Evolutionary conservation across 139 green algal genomes (phyloP).

Genomic region (Spirogloea muscicola): DNA sequence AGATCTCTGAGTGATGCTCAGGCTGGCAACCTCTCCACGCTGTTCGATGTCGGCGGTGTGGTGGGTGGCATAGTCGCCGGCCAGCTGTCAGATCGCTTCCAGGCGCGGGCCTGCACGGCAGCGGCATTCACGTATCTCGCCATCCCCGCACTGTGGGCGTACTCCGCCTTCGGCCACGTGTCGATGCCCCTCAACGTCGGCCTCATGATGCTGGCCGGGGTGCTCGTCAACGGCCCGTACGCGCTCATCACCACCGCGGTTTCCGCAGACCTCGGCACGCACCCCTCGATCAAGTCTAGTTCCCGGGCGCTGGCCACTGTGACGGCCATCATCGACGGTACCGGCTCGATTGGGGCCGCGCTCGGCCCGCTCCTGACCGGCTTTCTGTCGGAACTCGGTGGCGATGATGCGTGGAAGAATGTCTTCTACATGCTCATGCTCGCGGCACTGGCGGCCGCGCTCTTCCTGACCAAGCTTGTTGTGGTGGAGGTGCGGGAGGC

Average conservation of each 20-base stretch:
- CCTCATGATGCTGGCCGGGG: slow-evolving; percentile 79
- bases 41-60: slow-evolving; percentile 92
- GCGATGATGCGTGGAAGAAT: neutral
- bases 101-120: slow-evolving; percentile 63
- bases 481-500: slow-evolving; percentile 9
- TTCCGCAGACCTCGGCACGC: slow-evolving; percentile 81
- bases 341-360: slow-evolving; percentile 83
- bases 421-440: slow-evolving; percentile 21
- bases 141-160: slow-evolving; percentile 80
- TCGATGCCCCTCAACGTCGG: slow-evolving; percentile 65
- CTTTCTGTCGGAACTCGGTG: slow-evolving; percentile 60
- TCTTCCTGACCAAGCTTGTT: slow-evolving; percentile 9
- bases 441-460: neutral
- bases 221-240: slow-evolving; percentile 92
- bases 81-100: slow-evolving; percentile 72
- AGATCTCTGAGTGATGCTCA: slow-evolving; percentile 35
- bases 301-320: slow-evolving; percentile 91
- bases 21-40: slow-evolving; percentile 74
- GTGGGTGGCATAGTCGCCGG: slow-evolving; percentile 78
- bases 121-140: slow-evolving; percentile 68
- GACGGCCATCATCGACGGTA: slow-evolving; percentile 96
- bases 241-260: slow-evolving; percentile 95
- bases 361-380: slow-evolving; percentile 85
- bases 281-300: slow-evolving; percentile 81
- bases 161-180: slow-evolving; percentile 60